These are phyloP conservation scores for Cladobotryum protrusum DNA, from an alignment of 2,329 filamentous ascomycete species.

Conservation along the genomic window DNA sequence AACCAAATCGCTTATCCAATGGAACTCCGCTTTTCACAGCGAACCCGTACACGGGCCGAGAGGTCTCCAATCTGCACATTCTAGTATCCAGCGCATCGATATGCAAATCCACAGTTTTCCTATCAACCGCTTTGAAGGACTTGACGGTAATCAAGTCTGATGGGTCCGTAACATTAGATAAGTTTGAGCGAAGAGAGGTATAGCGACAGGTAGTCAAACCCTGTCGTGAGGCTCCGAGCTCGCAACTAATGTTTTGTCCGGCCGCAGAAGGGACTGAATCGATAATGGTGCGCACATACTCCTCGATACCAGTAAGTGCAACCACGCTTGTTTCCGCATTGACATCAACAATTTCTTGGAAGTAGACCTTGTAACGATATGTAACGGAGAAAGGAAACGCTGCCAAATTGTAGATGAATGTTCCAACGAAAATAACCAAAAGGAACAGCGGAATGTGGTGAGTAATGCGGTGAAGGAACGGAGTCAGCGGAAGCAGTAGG, in stretches of 20 bases:
- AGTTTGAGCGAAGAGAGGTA: slow-evolving; percentile 53
- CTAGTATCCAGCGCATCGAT: slow-evolving; percentile 71
- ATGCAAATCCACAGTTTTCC: slow-evolving; percentile 53
- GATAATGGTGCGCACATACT: slow-evolving; percentile 63
- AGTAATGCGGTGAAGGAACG: slow-evolving; percentile 81
- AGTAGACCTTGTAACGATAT: slow-evolving; percentile 79
- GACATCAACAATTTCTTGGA: slow-evolving; percentile 74
- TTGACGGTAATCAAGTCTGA: slow-evolving; percentile 57
- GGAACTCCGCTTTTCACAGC: slow-evolving; percentile 53
- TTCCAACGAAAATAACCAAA: slow-evolving; percentile 64
- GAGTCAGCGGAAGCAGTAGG: slow-evolving; percentile 67
- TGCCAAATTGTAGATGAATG: slow-evolving; percentile 76
- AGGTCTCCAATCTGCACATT: slow-evolving; percentile 68
- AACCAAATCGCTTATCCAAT: slow-evolving; percentile 59
- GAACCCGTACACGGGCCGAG: slow-evolving; percentile 60
- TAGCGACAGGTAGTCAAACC: slow-evolving; percentile 63
- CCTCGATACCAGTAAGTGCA: slow-evolving; percentile 60
- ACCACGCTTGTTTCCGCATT: slow-evolving; percentile 65
- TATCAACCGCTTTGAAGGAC: slow-evolving; percentile 24
- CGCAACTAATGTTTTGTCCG: slow-evolving; percentile 54
- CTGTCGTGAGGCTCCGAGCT: slow-evolving; percentile 28
- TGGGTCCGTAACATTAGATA: slow-evolving; percentile 43
- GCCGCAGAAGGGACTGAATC: slow-evolving; percentile 63
- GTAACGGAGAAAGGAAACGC: slow-evolving; percentile 82
- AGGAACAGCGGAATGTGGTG: slow-evolving; percentile 76